Conservation (phyloP, 2,329 filamentous ascomycete species). For the Colletotrichum abscissum region DNA sequence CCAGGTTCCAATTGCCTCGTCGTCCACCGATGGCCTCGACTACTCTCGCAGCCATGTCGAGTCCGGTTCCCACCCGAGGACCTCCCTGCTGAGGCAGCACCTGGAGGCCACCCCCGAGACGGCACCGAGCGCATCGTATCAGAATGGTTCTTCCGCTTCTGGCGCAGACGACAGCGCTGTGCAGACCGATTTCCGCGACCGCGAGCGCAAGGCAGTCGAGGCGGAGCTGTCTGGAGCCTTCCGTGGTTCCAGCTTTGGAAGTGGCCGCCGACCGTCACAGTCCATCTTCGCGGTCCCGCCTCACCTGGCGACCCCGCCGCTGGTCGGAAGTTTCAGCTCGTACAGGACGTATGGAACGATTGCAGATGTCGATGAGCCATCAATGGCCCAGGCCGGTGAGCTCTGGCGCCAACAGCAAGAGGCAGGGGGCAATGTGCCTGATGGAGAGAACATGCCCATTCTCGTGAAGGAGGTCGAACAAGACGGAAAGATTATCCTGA, state of each 20-base stretch:
- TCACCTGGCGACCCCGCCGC: constrained; percentile 73
- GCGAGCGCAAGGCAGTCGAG: constrained; percentile 61
- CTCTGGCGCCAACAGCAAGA: constrained; percentile 66
- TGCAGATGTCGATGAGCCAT: constrained; percentile 53
- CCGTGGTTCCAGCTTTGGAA: constrained; percentile 42
- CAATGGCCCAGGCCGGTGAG: constrained; percentile 63
- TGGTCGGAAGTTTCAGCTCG: constrained; percentile 78
- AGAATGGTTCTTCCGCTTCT: constrained; percentile 33
- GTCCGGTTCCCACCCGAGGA: constrained; percentile 44
- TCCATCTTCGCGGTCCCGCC: constrained; percentile 70
- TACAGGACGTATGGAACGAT: constrained; percentile 67
- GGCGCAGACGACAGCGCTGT: constrained; percentile 25
- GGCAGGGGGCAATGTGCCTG: constrained; percentile 55
- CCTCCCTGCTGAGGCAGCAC: constrained; percentile 64
- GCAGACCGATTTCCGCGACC: constrained; percentile 50
- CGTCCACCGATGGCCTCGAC: constrained; percentile 48
- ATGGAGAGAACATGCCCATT: constrained; percentile 76
- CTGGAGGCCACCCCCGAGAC: constrained; percentile 50
- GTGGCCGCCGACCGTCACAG: constrained; percentile 45
- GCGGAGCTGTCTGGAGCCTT: constrained; percentile 52
- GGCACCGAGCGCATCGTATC: constrained; percentile 12
- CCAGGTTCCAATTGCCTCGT: constrained; percentile 55
- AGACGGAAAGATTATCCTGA: constrained; percentile 84
- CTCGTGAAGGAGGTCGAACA: constrained; percentile 92
- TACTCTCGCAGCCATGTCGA: constrained; percentile 56